Base-by-base conservation (phyloP, 345 rosid species). In the Gossypium turneri region DNA sequence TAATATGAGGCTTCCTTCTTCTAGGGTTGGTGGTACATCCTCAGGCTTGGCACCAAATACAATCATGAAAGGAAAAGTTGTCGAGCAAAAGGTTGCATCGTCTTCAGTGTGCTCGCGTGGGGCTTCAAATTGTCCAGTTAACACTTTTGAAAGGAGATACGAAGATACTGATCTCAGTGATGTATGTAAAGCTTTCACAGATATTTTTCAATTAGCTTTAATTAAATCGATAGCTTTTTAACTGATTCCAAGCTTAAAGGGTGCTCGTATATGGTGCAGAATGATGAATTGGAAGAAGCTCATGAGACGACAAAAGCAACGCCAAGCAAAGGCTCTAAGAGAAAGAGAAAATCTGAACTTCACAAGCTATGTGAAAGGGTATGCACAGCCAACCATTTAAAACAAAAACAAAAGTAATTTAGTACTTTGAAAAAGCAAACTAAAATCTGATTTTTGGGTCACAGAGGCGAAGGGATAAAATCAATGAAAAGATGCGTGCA, bases 401-500 rank as follows among this genome's bases (percentile, higher is more conserved):
- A 41, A 19, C 44, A 38, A n/a, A 17, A 20, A 12, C 10, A 7
- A 19, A 50, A 22, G 3, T 13, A 44, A 25, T 12, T 22, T 11
- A 62, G 12, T 17, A 0, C 55, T 12, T 16, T 55, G 45, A 10
- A 34, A 34, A 34, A 52, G 9, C n/a, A 15, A 19, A 19, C 27
- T 58, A 38, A 16, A 51, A 45, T 55, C 50, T 79, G 56, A 60
- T 43, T 12, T 12, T 61, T 51, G 64, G 52, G 64, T 64, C 44
- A 60, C 87, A 92, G 97, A 84, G 62, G 67, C 78, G 91, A 81
- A 83, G 97, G 82, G 81, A 80, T 52, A 79, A 87, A 59, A 85
- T 94, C 84, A 85, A 88, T 80, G 77, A 85, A 75, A 94, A 86
- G 86, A 84, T 94, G 88, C 87, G 87, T 7, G 79, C 79, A 64